A percentile compares a stretch with the other conserved stretches of the same genome.
These are phyloP conservation scores for Akebia trifoliata DNA, from an alignment of 164 flowering plant species.

Conservation along the genomic window DNA sequence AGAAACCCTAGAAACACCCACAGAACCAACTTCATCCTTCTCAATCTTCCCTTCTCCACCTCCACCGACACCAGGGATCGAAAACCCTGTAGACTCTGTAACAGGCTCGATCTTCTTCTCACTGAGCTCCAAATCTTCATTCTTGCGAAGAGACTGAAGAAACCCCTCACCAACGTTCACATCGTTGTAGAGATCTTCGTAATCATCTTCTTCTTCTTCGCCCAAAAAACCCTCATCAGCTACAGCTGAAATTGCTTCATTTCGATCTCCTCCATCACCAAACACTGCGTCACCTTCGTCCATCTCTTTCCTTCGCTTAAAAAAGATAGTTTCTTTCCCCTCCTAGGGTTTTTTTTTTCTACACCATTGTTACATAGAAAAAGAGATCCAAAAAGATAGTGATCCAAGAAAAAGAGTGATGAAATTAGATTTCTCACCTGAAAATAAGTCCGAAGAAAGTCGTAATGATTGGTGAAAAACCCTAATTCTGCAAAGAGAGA, in stretches of 20 bases:
- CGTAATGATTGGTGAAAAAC: too few species aligned
- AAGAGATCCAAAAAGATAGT: too few species aligned
- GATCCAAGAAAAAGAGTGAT: too few species aligned
- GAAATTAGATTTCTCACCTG: too few species aligned
- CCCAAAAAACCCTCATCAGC: conserved; percentile 56
- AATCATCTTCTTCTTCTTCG: conserved; percentile 26
- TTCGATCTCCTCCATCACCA: conserved; percentile 41
- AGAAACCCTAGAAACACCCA: too few species aligned
- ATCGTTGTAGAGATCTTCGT: conserved; percentile 86
- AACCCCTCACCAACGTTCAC: conserved; percentile 90
- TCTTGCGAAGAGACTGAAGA: conserved; percentile 47
- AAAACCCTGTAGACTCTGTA: conserved; percentile 12
- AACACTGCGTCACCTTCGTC: too few species aligned
- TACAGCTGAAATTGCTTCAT: conserved; percentile 75
- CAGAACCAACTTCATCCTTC: conserved; percentile 19
- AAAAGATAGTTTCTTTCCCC: too few species aligned
- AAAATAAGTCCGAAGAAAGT: too few species aligned
- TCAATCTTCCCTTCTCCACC: conserved; percentile 21
- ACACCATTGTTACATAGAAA: too few species aligned
- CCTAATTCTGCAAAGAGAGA: too few species aligned
- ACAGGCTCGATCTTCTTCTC: conserved; percentile 15
- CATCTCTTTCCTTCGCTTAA: too few species aligned
- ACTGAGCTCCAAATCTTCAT: conserved; percentile 40
- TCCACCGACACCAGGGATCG: conserved; percentile 25
- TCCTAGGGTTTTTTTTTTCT: too few species aligned